Evolutionary conservation across 1,284 basidiomycete genomes (phyloP).

Genomic region (Phaffia rhodozyma): DNA sequence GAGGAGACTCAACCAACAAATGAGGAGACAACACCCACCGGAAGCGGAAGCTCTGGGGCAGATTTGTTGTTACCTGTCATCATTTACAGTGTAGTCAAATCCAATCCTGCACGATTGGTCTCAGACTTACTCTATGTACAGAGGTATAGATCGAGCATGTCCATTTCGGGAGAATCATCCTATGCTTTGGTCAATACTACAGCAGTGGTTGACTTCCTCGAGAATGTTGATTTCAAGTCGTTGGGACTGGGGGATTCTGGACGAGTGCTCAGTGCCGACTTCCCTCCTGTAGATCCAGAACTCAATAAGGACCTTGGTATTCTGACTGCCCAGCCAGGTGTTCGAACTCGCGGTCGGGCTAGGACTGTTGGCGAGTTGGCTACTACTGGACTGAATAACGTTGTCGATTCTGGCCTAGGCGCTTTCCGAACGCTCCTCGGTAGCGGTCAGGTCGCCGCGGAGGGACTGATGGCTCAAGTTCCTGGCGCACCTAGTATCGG

Average conservation of each 20-base stretch:
- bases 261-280: conserved; percentile 52
- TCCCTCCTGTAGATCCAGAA: conserved; percentile 54
- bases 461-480: conserved; percentile 25
- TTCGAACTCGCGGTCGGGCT: conserved; percentile 56
- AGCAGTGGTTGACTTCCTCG: conserved; percentile 85
- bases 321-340: conserved; percentile 37
- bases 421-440: conserved; percentile 55
- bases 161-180: conserved; percentile 67
- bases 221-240: conserved; percentile 74
- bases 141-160: conserved; percentile 58
- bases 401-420: conserved; percentile 71
- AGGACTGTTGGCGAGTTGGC: conserved; percentile 75
- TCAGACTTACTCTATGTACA: conserved; percentile 79
- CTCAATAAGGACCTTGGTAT: conserved; percentile 10
- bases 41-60: conserved; percentile 30
- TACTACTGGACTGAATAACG: conserved; percentile 69
- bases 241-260: conserved; percentile 61
- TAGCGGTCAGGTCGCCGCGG: conserved; percentile 27
- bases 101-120: conserved; percentile 71
- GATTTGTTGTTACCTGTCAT: conserved; percentile 43
- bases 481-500: conserved; percentile 4
- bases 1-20: not conserved
- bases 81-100: conserved; percentile 79
- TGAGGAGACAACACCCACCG: not conserved
- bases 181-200: conserved; percentile 88